A percentile compares a stretch with the other conserved stretches of the same genome.
These are phyloP conservation scores for Hebeloma cylindrosporum DNA, from an alignment of 768 basidiomycete genomes.

Conservation along the genomic window DNA sequence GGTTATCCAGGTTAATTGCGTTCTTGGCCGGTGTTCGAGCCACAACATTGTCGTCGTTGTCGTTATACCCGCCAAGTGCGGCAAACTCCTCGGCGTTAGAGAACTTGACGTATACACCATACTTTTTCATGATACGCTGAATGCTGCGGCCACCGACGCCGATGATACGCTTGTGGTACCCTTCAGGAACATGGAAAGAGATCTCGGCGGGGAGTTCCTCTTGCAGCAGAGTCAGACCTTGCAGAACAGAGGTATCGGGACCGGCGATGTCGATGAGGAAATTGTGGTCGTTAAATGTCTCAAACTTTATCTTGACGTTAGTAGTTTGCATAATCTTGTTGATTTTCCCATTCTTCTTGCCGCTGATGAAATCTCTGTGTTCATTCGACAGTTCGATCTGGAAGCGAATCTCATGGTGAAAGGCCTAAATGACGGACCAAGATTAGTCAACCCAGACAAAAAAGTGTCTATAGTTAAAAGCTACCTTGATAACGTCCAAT, in stretches of 20 bases:
- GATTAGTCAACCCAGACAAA: slow-evolving; percentile 7
- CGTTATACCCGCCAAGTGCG: slow-evolving; percentile 88
- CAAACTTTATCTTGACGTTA: slow-evolving; percentile 97
- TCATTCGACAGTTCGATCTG: slow-evolving; percentile 98
- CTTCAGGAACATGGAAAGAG: slow-evolving; percentile 97
- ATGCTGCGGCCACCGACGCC: slow-evolving; percentile 98
- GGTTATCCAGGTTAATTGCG: slow-evolving; percentile 87
- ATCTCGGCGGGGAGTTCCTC: slow-evolving; percentile 99
- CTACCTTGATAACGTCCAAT: slow-evolving; percentile 89
- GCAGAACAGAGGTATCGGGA: slow-evolving; percentile 78
- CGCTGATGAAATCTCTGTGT: slow-evolving; percentile 97
- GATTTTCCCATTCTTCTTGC: slow-evolving; percentile 99
- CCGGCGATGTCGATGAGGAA: slow-evolving; percentile 92
- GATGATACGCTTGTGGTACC: slow-evolving; percentile 98
- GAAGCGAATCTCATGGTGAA: slow-evolving; percentile 97
- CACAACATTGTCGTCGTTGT: slow-evolving; percentile 98
- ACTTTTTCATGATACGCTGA: slow-evolving; percentile 99
- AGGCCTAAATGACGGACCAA: slow-evolving; percentile 49
- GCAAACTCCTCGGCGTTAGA: slow-evolving; percentile 98
- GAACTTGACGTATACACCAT: slow-evolving; percentile 99
- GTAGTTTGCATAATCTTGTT: slow-evolving; percentile 99
- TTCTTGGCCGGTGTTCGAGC: slow-evolving; percentile 99
- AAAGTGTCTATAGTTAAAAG: slow-evolving; percentile 15
- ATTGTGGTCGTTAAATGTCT: slow-evolving; percentile 96
- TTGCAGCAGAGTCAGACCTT: slow-evolving; percentile 86